Base-by-base conservation (phyloP, 352 stramenopile genomes). In the Pythium phragmiticola region DNA sequence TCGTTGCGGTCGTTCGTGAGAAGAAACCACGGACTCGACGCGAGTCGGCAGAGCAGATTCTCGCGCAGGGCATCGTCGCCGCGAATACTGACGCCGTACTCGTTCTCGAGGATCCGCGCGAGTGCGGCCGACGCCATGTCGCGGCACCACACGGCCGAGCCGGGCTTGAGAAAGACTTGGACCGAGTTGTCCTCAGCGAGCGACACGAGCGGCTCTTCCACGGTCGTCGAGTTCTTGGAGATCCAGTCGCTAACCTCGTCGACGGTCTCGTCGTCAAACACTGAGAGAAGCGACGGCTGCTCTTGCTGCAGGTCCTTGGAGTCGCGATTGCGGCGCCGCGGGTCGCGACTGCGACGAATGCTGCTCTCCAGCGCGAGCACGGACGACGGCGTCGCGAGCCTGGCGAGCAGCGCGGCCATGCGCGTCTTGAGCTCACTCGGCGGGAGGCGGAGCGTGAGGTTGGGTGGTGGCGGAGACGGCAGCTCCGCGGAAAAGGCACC, bases 191-290 rank as follows among this genome's bases (percentile, higher is more conserved):
- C 78, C 41, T 94, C 82, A 3, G 78, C 80, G 8, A 94, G 74
- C 16, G 82, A 88, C 30, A 94, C 81, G 11, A 94, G 64, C 17
- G 85, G 85, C 56, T 94, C 85, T n/a, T 82, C 82, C 42, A 90
- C 80, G 0, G 85, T 88, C 43, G 84, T 78, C 49, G 85, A 77
- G 60, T 94, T 92, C 60, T 88, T 90, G 16, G 81, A 90, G 56
- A 94, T 77, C 80, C 84, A 91, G 57, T 92, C 80, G 50, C 78
- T 84, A 17, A 86, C 71, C 66, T 89, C 78, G 41, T 94, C 85
- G 1, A 87, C 48, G 2, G 51, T 56, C 12, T 76, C 74, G 1
- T 88, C 81, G 42, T 94, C 85, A 70, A 94, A 92, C 47, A 92
- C 77, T 0, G 72, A 67, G 21, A 90, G 70, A 21, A 94, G 71